Evolutionary conservation across 495 filamentous ascomycete species (phyloP).

Genomic region (Aspergillus bridgeri): DNA sequence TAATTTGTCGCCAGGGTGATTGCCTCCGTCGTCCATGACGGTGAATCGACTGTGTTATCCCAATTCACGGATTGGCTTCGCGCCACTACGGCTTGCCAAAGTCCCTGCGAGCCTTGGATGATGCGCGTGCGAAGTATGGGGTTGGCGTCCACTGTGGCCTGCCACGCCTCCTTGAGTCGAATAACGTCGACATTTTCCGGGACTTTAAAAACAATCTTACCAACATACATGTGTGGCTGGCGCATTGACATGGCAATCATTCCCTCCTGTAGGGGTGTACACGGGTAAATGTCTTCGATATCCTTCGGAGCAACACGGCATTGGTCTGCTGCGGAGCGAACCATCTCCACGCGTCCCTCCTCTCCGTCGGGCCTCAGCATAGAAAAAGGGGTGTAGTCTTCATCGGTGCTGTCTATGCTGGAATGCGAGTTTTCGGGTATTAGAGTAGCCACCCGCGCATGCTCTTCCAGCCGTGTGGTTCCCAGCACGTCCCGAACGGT

Average conservation of each 20-base stretch:
- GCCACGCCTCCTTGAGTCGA: constrained; percentile 49
- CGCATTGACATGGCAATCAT: constrained; percentile 43
- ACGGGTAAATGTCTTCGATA: constrained; percentile 43
- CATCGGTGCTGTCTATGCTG: no score
- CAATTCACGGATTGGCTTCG: constrained; percentile 27
- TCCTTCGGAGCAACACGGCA: neutral
- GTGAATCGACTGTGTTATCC: constrained; percentile 29
- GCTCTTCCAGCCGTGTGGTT: no score
- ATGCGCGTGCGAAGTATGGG: constrained; percentile 40
- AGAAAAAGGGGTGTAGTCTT: no score
- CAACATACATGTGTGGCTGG: constrained; percentile 38
- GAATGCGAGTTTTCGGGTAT: no score
- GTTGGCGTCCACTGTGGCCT: constrained; percentile 24
- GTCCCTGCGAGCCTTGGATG: constrained; percentile 35
- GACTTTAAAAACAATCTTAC: constrained; percentile 31
- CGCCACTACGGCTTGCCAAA: constrained; percentile 48
- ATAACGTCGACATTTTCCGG: constrained; percentile 30
- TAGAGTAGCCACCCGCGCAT: no score
- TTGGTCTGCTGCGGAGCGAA: neutral
- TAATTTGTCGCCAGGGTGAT: no score
- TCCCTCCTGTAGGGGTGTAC: constrained; percentile 51
- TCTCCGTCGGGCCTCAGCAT: no score
- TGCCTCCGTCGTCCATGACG: constrained; percentile 21
- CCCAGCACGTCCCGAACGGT: constrained; percentile 7
- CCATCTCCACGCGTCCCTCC: no score